A percentile compares a stretch with the other conserved stretches of the same genome.
Conservation (phyloP, 306 rosid species). For the Prunus armeniaca region DNA sequence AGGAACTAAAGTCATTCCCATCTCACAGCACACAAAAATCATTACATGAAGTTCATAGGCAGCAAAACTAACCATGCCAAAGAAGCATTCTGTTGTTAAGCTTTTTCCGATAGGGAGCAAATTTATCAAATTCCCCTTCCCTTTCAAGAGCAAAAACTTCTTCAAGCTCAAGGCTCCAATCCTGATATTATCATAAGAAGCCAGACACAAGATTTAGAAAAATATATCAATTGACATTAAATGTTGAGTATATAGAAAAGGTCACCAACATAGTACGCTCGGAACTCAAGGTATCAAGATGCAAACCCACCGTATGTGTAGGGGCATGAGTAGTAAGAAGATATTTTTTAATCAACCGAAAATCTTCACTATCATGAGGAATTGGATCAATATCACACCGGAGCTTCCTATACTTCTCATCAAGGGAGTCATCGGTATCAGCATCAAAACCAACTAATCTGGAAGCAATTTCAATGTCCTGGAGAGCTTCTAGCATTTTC, state of each 20-base stretch:
- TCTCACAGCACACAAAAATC: background rate
- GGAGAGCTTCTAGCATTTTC: conserved; percentile 99
- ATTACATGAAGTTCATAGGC: background rate
- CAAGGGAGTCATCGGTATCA: conserved; percentile 71
- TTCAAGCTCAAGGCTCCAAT: conserved; percentile 95
- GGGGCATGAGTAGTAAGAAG: conserved; percentile 94
- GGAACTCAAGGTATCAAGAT: background rate
- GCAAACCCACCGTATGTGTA: conserved; percentile 73
- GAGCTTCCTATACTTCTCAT: conserved; percentile 89
- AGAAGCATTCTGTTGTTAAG: conserved; percentile 91
- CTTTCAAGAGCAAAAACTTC: conserved; percentile 92
- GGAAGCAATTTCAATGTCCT: conserved; percentile 97
- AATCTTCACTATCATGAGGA: conserved; percentile 84
- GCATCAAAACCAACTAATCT: conserved; percentile 90
- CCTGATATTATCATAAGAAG: conserved; percentile 45
- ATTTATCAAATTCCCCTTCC: conserved; percentile 78
- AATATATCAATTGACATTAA: background rate
- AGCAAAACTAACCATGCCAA: conserved; percentile 83
- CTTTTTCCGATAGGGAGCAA: conserved; percentile 53
- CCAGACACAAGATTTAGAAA: conserved; percentile 13
- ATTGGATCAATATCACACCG: conserved; percentile 71
- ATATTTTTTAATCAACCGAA: conserved; percentile 69
- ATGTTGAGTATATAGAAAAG: background rate
- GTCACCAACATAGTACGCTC: conserved; percentile 4
- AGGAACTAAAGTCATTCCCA: background rate